Evolutionary conservation across 2,329 filamentous ascomycete species (phyloP).

Genomic region (Pezicula neosporulosa): DNA sequence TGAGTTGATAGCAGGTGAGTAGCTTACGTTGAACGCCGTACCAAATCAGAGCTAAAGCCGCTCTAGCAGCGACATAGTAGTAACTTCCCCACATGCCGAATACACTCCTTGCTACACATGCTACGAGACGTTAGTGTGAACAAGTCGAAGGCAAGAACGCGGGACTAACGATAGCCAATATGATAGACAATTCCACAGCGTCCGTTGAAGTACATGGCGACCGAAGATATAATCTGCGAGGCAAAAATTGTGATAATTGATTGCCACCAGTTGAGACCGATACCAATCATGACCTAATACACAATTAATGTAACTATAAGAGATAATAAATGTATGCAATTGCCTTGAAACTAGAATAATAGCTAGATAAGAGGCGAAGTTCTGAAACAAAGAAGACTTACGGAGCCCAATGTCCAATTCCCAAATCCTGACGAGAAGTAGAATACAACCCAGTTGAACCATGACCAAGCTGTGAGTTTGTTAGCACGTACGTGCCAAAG

Average conservation of each 20-base stretch:
- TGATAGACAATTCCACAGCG: constrained; percentile 35
- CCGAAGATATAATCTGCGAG: constrained; percentile 33
- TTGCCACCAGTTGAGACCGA: constrained; percentile 38
- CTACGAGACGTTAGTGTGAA: not conserved
- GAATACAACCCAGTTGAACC: constrained; percentile 32
- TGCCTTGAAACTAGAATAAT: constrained; percentile 2
- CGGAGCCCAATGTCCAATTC: constrained; percentile 31
- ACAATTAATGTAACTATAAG: too few species aligned
- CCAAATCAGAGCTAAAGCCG: constrained; percentile 37
- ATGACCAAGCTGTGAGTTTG: constrained; percentile 9
- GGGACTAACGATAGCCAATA: constrained; percentile 29
- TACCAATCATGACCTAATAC: constrained; percentile 27
- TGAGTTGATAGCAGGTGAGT: not conserved
- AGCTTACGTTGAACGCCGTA: constrained; percentile 27
- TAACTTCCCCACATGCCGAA: constrained; percentile 40
- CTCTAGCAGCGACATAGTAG: constrained; percentile 38
- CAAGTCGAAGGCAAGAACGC: too few species aligned
- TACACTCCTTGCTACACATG: constrained; percentile 30
- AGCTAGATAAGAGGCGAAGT: too few species aligned
- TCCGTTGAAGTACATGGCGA: constrained; percentile 38
- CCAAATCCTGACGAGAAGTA: constrained; percentile 32
- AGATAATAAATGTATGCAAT: too few species aligned
- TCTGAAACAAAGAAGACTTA: not conserved
- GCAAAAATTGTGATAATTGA: constrained; percentile 36
- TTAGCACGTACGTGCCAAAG: not conserved